Evolutionary conservation across 2,329 filamentous ascomycete genomes (phyloP), one percentile per base, ranked within the genome.

Genomic region (Venturia oleaginea): DNA sequence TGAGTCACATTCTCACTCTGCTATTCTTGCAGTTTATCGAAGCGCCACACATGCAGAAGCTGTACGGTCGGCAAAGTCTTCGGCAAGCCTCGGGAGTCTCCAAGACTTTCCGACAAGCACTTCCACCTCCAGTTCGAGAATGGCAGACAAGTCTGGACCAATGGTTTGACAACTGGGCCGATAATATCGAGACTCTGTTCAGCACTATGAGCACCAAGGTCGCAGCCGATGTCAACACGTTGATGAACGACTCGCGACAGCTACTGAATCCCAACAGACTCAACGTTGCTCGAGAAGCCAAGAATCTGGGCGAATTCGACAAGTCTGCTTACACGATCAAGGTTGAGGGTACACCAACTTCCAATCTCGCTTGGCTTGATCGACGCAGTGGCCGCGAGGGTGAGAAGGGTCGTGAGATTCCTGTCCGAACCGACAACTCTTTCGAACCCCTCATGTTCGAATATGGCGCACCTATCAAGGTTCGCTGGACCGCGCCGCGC

Each of bases 21-120:
- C 86, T 82, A 37, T 97, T 97, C 78, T 90, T 99, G 64, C 90
- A 96, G 66, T 90, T 93, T 68, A 90, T 99, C 11, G 94, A 99
- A 77, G 88, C 92, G 66, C 94, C 93, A 17, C 94, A 99, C 75
- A 97, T 99, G 92, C 90, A 96, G 75, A 97, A 96, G 81, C 84
- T 97, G 22, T 99, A 99, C 72, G 93, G 94, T 51, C 27, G 27
- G 19, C 83, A 87, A 70, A 88, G 86, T 69, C 80, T 99, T 57
- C 88, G 94, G 66, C 81, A 88, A 68, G 91, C 96, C 74, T 94
- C 94, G 13, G 94, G 94, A 61, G 82, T 99, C 46, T 93, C 92
- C 66, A 95, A 92, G 77, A 97, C 91, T 71, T 84, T 99, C 73
- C 91, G 91, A 75, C 86, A 89, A 67, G 91, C 92, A 13, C 79